Evolutionary conservation across 305 asterid species (phyloP).

Genomic region (Withania somnifera): DNA sequence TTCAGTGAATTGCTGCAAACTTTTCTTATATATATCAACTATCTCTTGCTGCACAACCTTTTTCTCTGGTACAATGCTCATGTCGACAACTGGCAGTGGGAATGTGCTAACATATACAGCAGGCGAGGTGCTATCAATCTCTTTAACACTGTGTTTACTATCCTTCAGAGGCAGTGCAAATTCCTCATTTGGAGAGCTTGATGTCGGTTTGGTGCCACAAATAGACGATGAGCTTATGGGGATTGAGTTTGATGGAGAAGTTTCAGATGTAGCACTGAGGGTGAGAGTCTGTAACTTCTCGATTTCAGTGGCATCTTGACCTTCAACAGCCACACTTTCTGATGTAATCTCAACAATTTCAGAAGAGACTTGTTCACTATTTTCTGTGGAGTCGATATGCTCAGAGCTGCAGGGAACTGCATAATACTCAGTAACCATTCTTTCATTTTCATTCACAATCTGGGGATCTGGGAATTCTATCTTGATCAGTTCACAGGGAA

Average conservation of each 20-base stretch:
- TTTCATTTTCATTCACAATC: conserved; percentile 60
- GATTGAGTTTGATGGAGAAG: conserved; percentile 25
- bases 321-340: no score
- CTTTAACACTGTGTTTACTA: background rate
- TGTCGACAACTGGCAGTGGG: conserved; percentile 22
- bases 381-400: no score
- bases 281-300: conserved; percentile 20
- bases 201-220: conserved; percentile 1
- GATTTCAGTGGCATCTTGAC: conserved; percentile 13
- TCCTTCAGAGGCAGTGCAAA: conserved; percentile 14
- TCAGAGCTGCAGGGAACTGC: no score
- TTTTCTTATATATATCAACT: conserved; percentile 51
- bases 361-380: conserved; percentile 53
- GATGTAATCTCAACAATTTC: conserved; percentile 27
- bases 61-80: conserved; percentile 26
- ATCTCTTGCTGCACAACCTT: conserved; percentile 46
- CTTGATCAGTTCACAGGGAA: no score
- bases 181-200: conserved; percentile 15
- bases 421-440: conserved; percentile 85
- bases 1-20: conserved; percentile 55
- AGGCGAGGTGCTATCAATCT: background rate
- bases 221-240: no score
- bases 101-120: background rate
- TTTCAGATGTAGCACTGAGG: conserved; percentile 15
- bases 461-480: conserved; percentile 97